phyloP scores from a whole-genome alignment of 768 basidiomycete species.

The Pisolithus marmoratus region DNA sequence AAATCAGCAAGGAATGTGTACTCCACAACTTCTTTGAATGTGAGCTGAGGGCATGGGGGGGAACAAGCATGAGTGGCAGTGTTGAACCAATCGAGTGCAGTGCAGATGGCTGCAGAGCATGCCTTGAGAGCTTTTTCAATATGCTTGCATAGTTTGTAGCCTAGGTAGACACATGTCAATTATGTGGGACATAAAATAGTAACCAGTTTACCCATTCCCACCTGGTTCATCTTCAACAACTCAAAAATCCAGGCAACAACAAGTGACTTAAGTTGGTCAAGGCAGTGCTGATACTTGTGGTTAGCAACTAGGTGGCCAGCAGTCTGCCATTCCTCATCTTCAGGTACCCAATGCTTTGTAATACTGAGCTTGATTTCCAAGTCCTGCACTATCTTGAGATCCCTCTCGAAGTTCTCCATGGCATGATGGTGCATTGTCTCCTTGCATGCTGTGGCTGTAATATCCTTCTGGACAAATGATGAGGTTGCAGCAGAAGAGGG shows the following conservation, averaged over 20 bases:
- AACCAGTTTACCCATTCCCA: conserved; percentile 10
- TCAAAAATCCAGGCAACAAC: conserved; percentile 14
- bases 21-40: too few relatives aligned
- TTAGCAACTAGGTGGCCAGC: background rate
- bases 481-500: too few relatives aligned
- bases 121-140: too few relatives aligned
- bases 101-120: too few relatives aligned
- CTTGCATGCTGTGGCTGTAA: background rate
- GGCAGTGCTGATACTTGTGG: conserved; percentile 4
- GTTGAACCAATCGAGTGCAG: too few relatives aligned
- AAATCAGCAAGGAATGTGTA: conserved; percentile 6
- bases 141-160: too few relatives aligned
- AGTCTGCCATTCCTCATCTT: conserved; percentile 4
- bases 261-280: conserved; percentile 12
- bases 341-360: background rate
- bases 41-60: too few relatives aligned
- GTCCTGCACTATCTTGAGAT: conserved; percentile 3
- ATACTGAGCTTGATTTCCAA: conserved; percentile 6
- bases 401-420: conserved; percentile 3
- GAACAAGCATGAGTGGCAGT: too few relatives aligned
- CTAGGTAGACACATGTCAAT: background rate
- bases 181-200: too few relatives aligned
- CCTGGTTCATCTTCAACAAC: conserved; percentile 16
- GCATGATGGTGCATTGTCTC: conserved; percentile 12
- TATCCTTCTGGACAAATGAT: background rate